A percentile compares a stretch with the other conserved stretches of the same genome.
Conservation (phyloP, 2,329 filamentous ascomycete species). For the Diaporthe eres region DNA sequence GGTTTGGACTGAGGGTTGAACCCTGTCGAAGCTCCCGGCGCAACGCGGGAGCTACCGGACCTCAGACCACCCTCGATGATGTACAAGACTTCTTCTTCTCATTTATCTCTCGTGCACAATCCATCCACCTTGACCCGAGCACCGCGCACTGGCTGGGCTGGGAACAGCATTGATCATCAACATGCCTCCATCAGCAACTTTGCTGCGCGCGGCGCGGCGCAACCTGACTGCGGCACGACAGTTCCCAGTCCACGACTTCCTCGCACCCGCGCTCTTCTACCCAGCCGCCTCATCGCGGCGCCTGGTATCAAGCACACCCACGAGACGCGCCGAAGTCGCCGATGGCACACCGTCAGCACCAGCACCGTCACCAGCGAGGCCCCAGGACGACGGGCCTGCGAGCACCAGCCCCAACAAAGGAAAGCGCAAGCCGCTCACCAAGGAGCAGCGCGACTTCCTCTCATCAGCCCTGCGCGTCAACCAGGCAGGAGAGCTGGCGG, state of each 20-base stretch:
- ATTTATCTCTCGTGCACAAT: too few species aligned
- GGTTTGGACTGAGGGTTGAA: background rate
- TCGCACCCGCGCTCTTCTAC: slow-evolving; percentile 53
- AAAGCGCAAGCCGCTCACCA: slow-evolving; percentile 73
- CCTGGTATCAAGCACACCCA: slow-evolving; percentile 40
- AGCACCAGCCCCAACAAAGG: slow-evolving; percentile 49
- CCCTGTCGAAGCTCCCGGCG: background rate
- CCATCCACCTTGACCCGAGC: background rate
- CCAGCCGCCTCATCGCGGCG: slow-evolving; percentile 42
- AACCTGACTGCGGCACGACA: slow-evolving; percentile 37
- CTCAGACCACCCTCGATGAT: slow-evolving; percentile 39
- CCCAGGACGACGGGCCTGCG: slow-evolving; percentile 43
- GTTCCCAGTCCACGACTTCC: slow-evolving; percentile 53
- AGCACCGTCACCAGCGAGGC: slow-evolving; percentile 8
- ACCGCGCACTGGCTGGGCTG: background rate
- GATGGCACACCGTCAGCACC: slow-evolving; percentile 25
- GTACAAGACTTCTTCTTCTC: slow-evolving; percentile 18
- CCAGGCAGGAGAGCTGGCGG: slow-evolving; percentile 97
- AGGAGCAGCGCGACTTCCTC: slow-evolving; percentile 80
- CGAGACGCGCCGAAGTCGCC: slow-evolving; percentile 40
- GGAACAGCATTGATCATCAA: background rate
- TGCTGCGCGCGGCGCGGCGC: slow-evolving; percentile 45
- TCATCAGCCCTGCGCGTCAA: slow-evolving; percentile 92
- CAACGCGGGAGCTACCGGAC: slow-evolving; percentile 22
- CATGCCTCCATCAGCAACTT: slow-evolving; percentile 46